A percentile compares a stretch with the other conserved stretches of the same genome.
Evolutionary conservation across 306 rosid genomes (phyloP).

Genomic region (Acacia confusa): DNA sequence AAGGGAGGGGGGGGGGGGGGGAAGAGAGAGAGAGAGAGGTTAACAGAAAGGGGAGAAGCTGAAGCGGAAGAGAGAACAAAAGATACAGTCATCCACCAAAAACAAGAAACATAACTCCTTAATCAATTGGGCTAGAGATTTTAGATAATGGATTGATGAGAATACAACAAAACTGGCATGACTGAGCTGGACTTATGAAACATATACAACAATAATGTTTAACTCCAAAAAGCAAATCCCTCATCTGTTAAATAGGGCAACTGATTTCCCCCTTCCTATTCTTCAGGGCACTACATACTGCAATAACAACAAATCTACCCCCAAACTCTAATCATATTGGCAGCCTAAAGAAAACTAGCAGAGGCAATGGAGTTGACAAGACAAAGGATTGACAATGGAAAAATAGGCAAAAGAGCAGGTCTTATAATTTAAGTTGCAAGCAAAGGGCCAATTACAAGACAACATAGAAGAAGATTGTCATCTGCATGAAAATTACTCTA

Average conservation of each 20-base stretch:
- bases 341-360: slow-evolving; percentile 44
- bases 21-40: neutral
- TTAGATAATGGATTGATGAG: slow-evolving; percentile 35
- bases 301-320: slow-evolving; percentile 39
- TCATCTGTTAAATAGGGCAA: slow-evolving; percentile 18
- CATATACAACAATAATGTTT: slow-evolving; percentile 46
- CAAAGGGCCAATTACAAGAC: slow-evolving; percentile 61
- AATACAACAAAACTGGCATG: slow-evolving; percentile 55
- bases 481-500: slow-evolving; percentile 53
- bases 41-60: slow-evolving; percentile 2
- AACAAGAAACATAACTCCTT: neutral
- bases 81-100: neutral
- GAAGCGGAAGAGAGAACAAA: slow-evolving; percentile 8
- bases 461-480: slow-evolving; percentile 40
- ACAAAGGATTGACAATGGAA: slow-evolving; percentile 34
- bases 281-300: slow-evolving; percentile 39
- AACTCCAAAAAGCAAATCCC: slow-evolving; percentile 39
- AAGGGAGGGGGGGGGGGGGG: neutral
- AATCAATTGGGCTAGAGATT: slow-evolving; percentile 32
- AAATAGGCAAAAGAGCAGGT: slow-evolving; percentile 27
- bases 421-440: slow-evolving; percentile 49
- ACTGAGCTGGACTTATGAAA: slow-evolving; percentile 50
- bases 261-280: slow-evolving; percentile 31
- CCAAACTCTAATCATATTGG: slow-evolving; percentile 30
- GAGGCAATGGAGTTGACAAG: slow-evolving; percentile 50